Percentiles rank a stretch among this genome's conserved stretches.
Conservation (phyloP, 495 filamentous ascomycete genomes). For the Trypethelium eluteriae region DNA sequence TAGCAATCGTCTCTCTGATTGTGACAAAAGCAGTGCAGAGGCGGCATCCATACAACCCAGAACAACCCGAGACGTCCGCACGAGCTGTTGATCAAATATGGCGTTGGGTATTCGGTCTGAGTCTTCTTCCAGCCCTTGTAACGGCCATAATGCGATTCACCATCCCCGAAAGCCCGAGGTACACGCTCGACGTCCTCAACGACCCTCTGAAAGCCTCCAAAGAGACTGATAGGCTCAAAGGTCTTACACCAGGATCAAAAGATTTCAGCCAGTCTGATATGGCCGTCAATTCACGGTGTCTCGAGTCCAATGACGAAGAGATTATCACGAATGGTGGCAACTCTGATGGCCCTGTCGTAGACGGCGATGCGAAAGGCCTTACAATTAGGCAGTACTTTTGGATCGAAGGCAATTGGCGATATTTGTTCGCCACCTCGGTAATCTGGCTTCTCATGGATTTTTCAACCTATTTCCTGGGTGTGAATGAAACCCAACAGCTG, state of each 20-base stretch:
- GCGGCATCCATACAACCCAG: neutral
- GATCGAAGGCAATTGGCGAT: conserved; percentile 47
- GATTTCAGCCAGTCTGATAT: neutral
- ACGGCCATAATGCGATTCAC: conserved; percentile 52
- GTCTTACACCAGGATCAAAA: neutral
- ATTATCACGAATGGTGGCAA: neutral
- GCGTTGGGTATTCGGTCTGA: conserved; percentile 54
- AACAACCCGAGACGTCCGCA: conserved; percentile 39
- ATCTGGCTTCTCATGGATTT: conserved; percentile 49
- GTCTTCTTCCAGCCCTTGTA: conserved; percentile 52
- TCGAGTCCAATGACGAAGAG: neutral
- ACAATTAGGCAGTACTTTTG: conserved; percentile 43
- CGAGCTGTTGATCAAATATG: conserved; percentile 48
- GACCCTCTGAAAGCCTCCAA: conserved; percentile 17
- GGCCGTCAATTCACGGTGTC: neutral
- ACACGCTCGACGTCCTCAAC: conserved; percentile 42
- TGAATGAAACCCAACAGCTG: neutral
- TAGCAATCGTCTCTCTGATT: conserved; percentile 30
- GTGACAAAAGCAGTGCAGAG: conserved; percentile 13
- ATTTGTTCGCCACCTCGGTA: conserved; percentile 43
- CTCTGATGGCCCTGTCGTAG: neutral
- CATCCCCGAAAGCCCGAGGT: conserved; percentile 57
- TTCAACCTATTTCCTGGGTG: conserved; percentile 28
- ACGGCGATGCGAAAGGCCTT: neutral
- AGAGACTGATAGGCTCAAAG: conserved; percentile 32